Conservation (phyloP, 2,329 filamentous ascomycete genomes). For the Venturia carpophila region DNA sequence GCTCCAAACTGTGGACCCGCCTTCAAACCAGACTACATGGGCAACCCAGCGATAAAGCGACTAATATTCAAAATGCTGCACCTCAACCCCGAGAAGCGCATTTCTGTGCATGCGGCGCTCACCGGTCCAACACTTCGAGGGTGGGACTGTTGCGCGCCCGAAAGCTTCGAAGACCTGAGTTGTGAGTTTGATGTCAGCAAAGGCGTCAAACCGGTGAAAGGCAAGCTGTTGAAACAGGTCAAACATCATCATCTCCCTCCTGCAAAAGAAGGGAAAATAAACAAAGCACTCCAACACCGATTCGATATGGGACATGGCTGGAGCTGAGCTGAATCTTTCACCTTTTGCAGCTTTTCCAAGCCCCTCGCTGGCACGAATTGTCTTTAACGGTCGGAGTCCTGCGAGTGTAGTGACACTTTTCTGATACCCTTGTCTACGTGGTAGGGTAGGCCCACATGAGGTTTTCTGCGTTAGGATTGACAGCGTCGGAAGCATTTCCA, state of each 20-base stretch:
- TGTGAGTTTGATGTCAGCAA: constrained; percentile 51
- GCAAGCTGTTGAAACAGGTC: constrained; percentile 32
- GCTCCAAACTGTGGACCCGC: constrained; percentile 60
- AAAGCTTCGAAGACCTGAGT: constrained; percentile 58
- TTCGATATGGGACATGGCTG: constrained; percentile 35
- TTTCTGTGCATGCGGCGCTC: constrained; percentile 60
- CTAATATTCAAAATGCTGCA: constrained; percentile 76
- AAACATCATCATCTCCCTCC: constrained; percentile 41
- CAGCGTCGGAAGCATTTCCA: neutral
- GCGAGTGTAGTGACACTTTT: neutral
- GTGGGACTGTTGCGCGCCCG: constrained; percentile 71
- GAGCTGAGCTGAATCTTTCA: neutral
- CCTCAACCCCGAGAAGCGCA: constrained; percentile 63
- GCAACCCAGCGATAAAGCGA: constrained; percentile 60
- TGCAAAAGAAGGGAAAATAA: constrained; percentile 30
- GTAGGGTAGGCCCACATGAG: neutral
- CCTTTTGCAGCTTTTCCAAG: neutral
- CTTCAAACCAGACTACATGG: constrained; percentile 49
- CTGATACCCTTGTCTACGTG: neutral
- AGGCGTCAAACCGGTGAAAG: constrained; percentile 28
- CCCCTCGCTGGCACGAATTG: neutral
- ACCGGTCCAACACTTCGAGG: constrained; percentile 64
- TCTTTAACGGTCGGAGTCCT: neutral
- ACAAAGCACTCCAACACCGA: constrained; percentile 30
- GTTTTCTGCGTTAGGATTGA: neutral